Evolutionary conservation across 305 asterid genomes (phyloP).

Genomic region (Vinca major): DNA sequence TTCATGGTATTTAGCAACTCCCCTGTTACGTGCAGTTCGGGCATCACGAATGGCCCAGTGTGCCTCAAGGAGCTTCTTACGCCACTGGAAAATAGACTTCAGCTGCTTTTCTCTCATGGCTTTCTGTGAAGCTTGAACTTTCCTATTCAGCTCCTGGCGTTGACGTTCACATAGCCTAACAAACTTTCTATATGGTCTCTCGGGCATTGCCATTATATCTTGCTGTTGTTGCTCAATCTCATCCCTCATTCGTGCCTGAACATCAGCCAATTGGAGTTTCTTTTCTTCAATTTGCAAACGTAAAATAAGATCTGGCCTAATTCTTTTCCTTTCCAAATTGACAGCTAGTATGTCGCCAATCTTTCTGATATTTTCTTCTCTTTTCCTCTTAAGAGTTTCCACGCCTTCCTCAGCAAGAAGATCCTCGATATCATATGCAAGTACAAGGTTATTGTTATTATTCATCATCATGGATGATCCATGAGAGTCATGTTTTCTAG

Average conservation of each 20-base stretch:
- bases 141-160: constrained; percentile 88
- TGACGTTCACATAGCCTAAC: constrained; percentile 94
- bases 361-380: constrained; percentile 26
- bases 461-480: constrained; percentile 70
- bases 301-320: constrained; percentile 79
- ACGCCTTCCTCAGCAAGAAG: constrained; percentile 26
- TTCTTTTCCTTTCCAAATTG: constrained; percentile 90
- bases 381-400: constrained; percentile 20
- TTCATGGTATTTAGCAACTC: constrained; percentile 98
- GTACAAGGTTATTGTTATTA: constrained; percentile 56
- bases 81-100: constrained; percentile 92
- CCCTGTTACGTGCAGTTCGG: constrained; percentile 91
- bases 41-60: constrained; percentile 99
- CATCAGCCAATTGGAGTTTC: constrained; percentile 83
- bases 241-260: constrained; percentile 82
- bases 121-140: constrained; percentile 77
- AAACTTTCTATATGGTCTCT: constrained; percentile 89
- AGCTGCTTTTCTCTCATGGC: constrained; percentile 85
- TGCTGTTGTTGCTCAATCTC: constrained; percentile 92
- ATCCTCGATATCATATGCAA: constrained; percentile 52
- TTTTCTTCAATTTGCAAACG: constrained; percentile 90
- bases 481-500: constrained; percentile 77
- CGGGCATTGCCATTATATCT: constrained; percentile 99
- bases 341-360: constrained; percentile 44
- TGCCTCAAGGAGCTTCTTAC: constrained; percentile 97